Percentiles rank a stretch among this genome's conserved stretches.
Evolutionary conservation across 441 rosid genomes (phyloP).

Genomic region (Pelargonium fulgidum): DNA sequence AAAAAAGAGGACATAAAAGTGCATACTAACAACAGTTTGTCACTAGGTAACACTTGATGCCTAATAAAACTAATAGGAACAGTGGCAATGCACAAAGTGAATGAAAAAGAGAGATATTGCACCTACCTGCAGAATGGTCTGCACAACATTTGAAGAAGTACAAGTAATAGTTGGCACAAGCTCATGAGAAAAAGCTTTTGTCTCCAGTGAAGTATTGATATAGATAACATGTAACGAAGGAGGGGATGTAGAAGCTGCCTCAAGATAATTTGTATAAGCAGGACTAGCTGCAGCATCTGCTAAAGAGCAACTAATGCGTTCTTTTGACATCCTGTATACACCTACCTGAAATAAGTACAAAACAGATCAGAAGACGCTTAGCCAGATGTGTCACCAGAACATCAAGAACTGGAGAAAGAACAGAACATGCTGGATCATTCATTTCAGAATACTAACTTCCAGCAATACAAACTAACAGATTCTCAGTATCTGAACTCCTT

Average conservation of each 20-base stretch:
- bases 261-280: slow-evolving; percentile 70
- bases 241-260: slow-evolving; percentile 49
- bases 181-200: slow-evolving; percentile 92
- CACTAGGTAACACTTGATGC: not conserved
- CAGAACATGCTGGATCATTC: not conserved
- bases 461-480: no score
- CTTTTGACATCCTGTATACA: slow-evolving; percentile 87
- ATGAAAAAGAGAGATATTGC: not conserved
- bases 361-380: not conserved
- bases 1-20: not conserved
- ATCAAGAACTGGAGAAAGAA: not conserved
- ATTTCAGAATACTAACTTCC: no score
- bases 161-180: slow-evolving; percentile 94
- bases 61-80: not conserved
- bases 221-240: slow-evolving; percentile 85
- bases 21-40: slow-evolving; percentile 4
- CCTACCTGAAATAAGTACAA: slow-evolving; percentile 47
- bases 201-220: slow-evolving; percentile 88
- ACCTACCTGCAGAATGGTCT: slow-evolving; percentile 82
- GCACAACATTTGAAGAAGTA: slow-evolving; percentile 92
- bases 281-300: slow-evolving; percentile 94
- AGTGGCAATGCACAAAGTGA: slow-evolving; percentile 2
- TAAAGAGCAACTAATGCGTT: slow-evolving; percentile 82
- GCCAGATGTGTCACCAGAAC: not conserved
- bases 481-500: no score